A percentile compares a stretch with the other conserved stretches of the same genome.
Conservation (phyloP, 441 rosid genomes). For the Adansonia rubrostipa region DNA sequence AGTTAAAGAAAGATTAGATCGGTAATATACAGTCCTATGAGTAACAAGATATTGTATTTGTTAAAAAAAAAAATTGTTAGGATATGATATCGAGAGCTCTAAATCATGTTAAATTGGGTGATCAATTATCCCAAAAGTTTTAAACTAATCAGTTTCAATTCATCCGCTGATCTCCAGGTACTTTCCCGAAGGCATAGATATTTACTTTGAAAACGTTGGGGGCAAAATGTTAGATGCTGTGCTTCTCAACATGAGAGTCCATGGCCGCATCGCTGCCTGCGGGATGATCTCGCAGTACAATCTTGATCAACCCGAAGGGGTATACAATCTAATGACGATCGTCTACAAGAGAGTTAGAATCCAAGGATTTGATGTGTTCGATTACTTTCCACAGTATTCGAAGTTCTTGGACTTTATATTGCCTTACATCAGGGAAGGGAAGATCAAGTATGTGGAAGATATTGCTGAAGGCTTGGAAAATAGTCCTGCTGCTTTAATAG, state of each 20-base stretch:
- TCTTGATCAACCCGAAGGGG: slow-evolving; percentile 38
- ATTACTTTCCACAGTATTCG: slow-evolving; percentile 30
- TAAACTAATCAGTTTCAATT: too few species aligned
- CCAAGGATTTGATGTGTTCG: slow-evolving; percentile 38
- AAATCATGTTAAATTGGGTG: too few species aligned
- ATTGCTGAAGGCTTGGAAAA: slow-evolving; percentile 49
- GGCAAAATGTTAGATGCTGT: slow-evolving; percentile 43
- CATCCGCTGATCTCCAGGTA: neutral
- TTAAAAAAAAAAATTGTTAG: too few species aligned
- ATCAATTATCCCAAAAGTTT: too few species aligned
- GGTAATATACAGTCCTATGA: too few species aligned
- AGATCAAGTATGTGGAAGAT: slow-evolving; percentile 48
- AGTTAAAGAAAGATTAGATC: too few species aligned
- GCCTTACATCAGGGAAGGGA: slow-evolving; percentile 45
- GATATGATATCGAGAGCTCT: too few species aligned
- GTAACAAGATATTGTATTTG: too few species aligned
- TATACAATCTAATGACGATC: slow-evolving; percentile 30
- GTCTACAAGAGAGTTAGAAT: slow-evolving; percentile 37
- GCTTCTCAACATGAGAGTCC: slow-evolving; percentile 35
- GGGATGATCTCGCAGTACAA: slow-evolving; percentile 56
- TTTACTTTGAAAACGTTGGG: slow-evolving; percentile 46
- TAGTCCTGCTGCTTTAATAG: slow-evolving; percentile 43
- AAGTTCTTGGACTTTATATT: slow-evolving; percentile 46
- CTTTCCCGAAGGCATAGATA: slow-evolving; percentile 44
- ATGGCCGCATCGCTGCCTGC: slow-evolving; percentile 37